phyloP scores from a whole-genome alignment of 805 yeast species.

The Metschnikowia borealis region DNA sequence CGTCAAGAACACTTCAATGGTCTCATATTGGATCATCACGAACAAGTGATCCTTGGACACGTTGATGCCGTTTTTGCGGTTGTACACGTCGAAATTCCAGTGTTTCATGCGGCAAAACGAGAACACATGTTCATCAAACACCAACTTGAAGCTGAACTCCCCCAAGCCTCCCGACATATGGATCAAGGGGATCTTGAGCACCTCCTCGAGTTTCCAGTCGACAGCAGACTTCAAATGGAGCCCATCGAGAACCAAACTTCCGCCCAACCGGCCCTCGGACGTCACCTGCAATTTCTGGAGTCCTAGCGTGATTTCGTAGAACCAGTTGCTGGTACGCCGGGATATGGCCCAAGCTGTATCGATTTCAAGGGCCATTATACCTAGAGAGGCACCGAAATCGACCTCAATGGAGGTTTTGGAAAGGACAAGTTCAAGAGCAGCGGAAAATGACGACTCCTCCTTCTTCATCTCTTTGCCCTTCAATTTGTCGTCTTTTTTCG shows the following conservation, averaged over 20 bases:
- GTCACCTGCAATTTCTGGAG: conserved; percentile 47
- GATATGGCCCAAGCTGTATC: conserved; percentile 68
- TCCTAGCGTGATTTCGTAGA: conserved; percentile 65
- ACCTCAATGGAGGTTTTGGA: conserved; percentile 50
- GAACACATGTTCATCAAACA: conserved; percentile 85
- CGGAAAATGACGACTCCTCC: conserved; percentile 49
- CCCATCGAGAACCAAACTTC: conserved; percentile 49
- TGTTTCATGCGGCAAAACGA: conserved; percentile 53
- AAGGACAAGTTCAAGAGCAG: conserved; percentile 61
- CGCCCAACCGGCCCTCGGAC: conserved; percentile 80
- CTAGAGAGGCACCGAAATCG: conserved; percentile 83
- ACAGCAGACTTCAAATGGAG: conserved; percentile 60
- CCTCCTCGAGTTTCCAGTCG: conserved; percentile 55
- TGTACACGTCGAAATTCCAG: conserved; percentile 55
- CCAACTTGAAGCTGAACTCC: conserved; percentile 53
- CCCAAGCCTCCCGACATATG: conserved; percentile 55
- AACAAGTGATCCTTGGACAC: conserved; percentile 57
- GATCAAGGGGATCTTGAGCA: conserved; percentile 62
- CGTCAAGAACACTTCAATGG: conserved; percentile 63
- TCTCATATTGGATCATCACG: conserved; percentile 46
- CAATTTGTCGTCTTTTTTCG: neutral
- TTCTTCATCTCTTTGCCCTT: neutral
- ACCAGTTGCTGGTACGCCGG: conserved; percentile 62
- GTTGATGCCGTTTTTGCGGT: conserved; percentile 54
- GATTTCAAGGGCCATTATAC: conserved; percentile 52